Evolutionary conservation across 805 yeast genomes (phyloP), one percentile per base, ranked within the genome.

Genomic region (Wickerhamomyces chaumierensis): DNA sequence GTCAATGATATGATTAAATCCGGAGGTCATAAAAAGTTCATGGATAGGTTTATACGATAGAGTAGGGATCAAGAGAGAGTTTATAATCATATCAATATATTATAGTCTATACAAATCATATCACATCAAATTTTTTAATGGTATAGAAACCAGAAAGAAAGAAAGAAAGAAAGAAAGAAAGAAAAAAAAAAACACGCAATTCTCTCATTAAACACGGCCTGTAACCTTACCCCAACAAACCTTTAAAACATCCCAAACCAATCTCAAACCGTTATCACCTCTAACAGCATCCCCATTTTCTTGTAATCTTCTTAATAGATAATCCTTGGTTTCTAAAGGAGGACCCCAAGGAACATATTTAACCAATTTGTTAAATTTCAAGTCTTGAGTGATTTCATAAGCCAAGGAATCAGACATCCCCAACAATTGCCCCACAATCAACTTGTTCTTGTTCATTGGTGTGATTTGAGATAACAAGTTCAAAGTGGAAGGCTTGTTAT

Each of bases 271-370:
- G 46, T 78, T 80, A 58, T 82, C 92, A 40, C 70, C 69, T 65
- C 90, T 78, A 6, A 85, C 94, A 9, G 95, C 94, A 60, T 88
- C 96, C 18, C 96, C 96, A 56, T 88, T 88, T 64, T 88, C 97
- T 64, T 88, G 96, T 45, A 88, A 67, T 63, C 97, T 75, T 67
- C 97, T 78, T 45, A 79, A 66, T 44, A 88, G 63, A 56, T 88
- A 88, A 49, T 85, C 95, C 64, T 84, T 86, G 42, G 96, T 87
- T 63, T 90, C 96, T 48, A 75, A 62, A 40, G 95, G 94, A 27
- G 96, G 96, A 9, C 96, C 96, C 96, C 96, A 88, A 15, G 96
- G 94, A 45, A 88, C 96, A 57, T 90, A 88, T 63, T 90, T 90
- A 62, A 90, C 79, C 39, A 88, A 79, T 53, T 85, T 85, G 44